Conservation (phyloP, 768 basidiomycete species). For the Amanita thiersii region DNA sequence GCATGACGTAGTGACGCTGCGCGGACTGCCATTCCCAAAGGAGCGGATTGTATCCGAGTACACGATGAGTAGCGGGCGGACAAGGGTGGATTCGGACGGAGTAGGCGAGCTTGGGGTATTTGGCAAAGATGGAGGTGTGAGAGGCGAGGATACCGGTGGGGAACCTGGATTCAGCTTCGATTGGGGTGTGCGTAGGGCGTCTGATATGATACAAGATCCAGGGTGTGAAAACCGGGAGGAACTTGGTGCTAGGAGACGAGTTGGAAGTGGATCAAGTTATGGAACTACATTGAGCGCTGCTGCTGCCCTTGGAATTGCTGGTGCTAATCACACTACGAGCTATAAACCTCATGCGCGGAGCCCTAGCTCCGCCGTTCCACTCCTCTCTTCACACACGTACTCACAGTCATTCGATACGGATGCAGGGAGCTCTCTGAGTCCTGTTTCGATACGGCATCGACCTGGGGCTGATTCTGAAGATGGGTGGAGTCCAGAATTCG, state of each 20-base stretch:
- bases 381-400: not conserved
- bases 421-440: not conserved
- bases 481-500: not conserved
- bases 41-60: not conserved
- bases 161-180: no score
- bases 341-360: conserved; percentile 1
- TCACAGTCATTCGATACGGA: conserved; percentile 3
- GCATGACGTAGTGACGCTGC: conserved; percentile 6
- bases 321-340: no score
- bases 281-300: not conserved
- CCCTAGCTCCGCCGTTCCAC: not conserved
- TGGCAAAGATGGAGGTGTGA: conserved; percentile 14
- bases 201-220: no score
- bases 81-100: not conserved
- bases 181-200: no score
- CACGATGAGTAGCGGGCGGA: conserved; percentile 7
- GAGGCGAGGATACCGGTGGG: conserved; percentile 6
- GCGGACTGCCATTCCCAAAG: not conserved
- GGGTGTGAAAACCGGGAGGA: not conserved
- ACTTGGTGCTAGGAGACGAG: not conserved
- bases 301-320: no score
- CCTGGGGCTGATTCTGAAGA: not conserved
- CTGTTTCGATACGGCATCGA: not conserved
- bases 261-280: not conserved
- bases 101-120: conserved; percentile 13